Conservation (phyloP, 108 stramenopile species). For the Discostella stelligeroides region DNA sequence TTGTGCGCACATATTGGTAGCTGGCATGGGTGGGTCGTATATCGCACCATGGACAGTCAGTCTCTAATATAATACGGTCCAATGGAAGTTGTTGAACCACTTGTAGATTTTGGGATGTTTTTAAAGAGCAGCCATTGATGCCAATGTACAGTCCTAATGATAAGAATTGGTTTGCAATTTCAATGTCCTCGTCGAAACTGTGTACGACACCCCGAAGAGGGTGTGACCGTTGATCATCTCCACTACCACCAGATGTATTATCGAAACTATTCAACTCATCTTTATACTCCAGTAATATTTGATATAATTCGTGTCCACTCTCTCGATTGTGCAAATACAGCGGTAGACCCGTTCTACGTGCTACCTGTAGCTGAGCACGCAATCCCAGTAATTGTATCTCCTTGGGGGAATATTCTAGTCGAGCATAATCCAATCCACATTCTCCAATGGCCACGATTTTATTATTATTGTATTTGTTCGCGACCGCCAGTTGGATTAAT, state of each 20-base stretch:
- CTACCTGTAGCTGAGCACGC: conserved; percentile 76
- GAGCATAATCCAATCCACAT: conserved; percentile 95
- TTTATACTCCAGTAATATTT: conserved; percentile 60
- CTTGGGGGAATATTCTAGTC: conserved; percentile 87
- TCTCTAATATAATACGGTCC: conserved; percentile 88
- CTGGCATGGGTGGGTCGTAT: conserved; percentile 85
- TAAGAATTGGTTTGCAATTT: conserved; percentile 82
- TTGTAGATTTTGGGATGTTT: conserved; percentile 87
- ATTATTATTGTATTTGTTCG: conserved; percentile 53
- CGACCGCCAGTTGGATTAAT: conserved; percentile 53
- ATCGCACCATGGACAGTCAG: conserved; percentile 97
- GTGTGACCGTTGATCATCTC: neutral
- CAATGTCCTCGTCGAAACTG: conserved; percentile 86
- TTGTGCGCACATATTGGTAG: conserved; percentile 60
- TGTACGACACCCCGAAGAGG: conserved; percentile 77
- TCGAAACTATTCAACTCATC: conserved; percentile 39
- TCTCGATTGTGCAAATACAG: conserved; percentile 96
- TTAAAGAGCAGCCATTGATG: conserved; percentile 95
- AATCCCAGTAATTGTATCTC: conserved; percentile 86
- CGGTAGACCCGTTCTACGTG: conserved; percentile 65
- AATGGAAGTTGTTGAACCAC: conserved; percentile 80
- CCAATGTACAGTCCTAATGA: conserved; percentile 90
- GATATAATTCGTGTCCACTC: conserved; percentile 77
- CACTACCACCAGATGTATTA: neutral
- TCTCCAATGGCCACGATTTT: conserved; percentile 94